A percentile compares a stretch with the other conserved stretches of the same genome.
phyloP scores from a whole-genome alignment of 768 basidiomycete genomes.

The Lentinula detonsa region DNA sequence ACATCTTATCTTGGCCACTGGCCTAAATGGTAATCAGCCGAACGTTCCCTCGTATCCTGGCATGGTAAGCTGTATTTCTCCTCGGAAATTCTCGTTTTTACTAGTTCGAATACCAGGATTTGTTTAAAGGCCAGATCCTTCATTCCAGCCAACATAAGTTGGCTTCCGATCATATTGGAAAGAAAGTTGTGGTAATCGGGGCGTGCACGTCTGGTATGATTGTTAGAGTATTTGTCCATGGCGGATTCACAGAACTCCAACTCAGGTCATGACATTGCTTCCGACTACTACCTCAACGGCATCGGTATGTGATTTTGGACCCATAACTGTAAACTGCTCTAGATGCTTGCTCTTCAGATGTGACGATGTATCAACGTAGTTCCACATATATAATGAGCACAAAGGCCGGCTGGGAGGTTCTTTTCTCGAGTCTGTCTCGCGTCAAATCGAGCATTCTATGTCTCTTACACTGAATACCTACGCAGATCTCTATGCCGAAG shows the following conservation, averaged over 20 bases:
- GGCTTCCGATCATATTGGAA: constrained; percentile 45
- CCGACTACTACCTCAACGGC: constrained; percentile 33
- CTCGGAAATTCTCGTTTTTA: not conserved
- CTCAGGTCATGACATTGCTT: constrained; percentile 38
- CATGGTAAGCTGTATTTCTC: constrained; percentile 20
- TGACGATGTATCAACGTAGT: constrained; percentile 44
- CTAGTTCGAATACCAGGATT: constrained; percentile 20
- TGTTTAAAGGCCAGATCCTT: constrained; percentile 42
- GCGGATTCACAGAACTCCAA: not conserved
- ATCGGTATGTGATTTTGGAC: constrained; percentile 17
- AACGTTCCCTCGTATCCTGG: constrained; percentile 40
- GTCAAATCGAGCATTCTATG: not conserved
- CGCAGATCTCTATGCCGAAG: constrained; percentile 33
- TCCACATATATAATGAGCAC: constrained; percentile 50
- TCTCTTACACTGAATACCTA: not conserved
- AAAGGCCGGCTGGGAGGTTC: constrained; percentile 27
- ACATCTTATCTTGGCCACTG: constrained; percentile 54
- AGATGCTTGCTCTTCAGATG: constrained; percentile 18
- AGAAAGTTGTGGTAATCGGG: constrained; percentile 64
- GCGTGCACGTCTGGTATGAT: constrained; percentile 52
- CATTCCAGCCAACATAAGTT: constrained; percentile 50
- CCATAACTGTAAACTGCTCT: not conserved
- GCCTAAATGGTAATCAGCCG: constrained; percentile 40
- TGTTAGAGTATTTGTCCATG: not conserved
- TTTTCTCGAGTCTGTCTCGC: constrained; percentile 9